Conservation (phyloP, 805 yeast genomes). For the Ogataea saltuana region DNA sequence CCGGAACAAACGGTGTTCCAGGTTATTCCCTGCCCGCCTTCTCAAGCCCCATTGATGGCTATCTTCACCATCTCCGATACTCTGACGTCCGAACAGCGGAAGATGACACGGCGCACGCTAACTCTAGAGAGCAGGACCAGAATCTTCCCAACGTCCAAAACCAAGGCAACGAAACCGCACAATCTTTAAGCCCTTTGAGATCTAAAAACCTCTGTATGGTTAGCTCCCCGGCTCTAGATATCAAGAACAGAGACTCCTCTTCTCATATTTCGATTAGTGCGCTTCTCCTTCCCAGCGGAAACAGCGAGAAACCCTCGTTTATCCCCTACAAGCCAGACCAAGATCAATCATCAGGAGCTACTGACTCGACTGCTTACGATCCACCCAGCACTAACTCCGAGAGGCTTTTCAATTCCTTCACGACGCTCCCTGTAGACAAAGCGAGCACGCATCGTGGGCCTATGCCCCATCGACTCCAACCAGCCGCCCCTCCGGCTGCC, state of each 20-base stretch:
- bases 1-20: too few species aligned
- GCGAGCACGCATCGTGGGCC: not conserved
- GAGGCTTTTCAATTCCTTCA: constrained; percentile 7
- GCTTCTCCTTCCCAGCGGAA: constrained; percentile 2
- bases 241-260: not conserved
- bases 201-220: not conserved
- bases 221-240: not conserved
- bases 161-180: too few species aligned
- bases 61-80: constrained; percentile 3
- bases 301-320: not conserved
- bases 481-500: too few species aligned
- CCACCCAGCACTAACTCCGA: constrained; percentile 10
- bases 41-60: constrained; percentile 4
- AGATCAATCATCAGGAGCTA: not conserved
- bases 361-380: constrained; percentile 4
- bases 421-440: constrained; percentile 8
- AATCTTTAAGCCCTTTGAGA: too few species aligned
- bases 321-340: too few species aligned
- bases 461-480: not conserved
- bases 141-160: too few species aligned
- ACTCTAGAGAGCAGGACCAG: too few species aligned
- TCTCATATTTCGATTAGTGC: constrained; percentile 12
- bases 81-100: constrained; percentile 3
- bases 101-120: not conserved
- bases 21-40: constrained; percentile 2